Evolutionary conservation across 305 asterid genomes (phyloP), one percentile per base, ranked within the genome.

Genomic region (Fraxinus paxiana): DNA sequence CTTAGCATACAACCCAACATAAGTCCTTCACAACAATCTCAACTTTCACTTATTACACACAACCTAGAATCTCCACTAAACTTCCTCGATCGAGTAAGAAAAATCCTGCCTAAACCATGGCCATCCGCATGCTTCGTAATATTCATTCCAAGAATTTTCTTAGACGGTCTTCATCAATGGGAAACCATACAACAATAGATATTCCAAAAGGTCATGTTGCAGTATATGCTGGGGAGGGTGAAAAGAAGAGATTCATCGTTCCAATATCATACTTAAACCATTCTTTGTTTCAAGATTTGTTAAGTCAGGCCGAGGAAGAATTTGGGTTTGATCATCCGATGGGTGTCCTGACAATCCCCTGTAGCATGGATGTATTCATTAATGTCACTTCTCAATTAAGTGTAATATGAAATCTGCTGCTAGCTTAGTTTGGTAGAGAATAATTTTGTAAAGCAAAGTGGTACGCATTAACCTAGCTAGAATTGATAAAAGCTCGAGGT

Each of bases 351-450:
- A 63, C 72, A 63, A 63, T 63, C 34, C 72, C 89, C 2, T 91
- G 92, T 86, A 82, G 83, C 1, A 87, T 84, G 59, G 88, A 88
- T 1, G 51, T 75, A 10, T 90, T 90, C 77, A 17, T 79, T 54
- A 73, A 80, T 63, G 67, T 86, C 13, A 48, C 80, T 2, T 82
- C 84, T 38, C 35, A 69, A 7, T 82, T 86, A 78, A 28, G 37
- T 65, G 73, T 10, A 26, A 10, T 26, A 65, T 61, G 35, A 65
- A 65, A 65, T 65, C 33, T 13, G 67, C 12, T 6, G 9, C 28
- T 56, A 48, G 17, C 33, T 69, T 77, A 15, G 46, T 63, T 61
- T 73, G 46, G 72, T 46, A 0, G 5, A 12, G 43, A 24, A 17
- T n/a, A 72, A 31, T 72, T 73, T 80, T 80, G 82, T 73, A 4